Conservation (phyloP, 495 filamentous ascomycete species). For the Talaromyces adpressus region DNA sequence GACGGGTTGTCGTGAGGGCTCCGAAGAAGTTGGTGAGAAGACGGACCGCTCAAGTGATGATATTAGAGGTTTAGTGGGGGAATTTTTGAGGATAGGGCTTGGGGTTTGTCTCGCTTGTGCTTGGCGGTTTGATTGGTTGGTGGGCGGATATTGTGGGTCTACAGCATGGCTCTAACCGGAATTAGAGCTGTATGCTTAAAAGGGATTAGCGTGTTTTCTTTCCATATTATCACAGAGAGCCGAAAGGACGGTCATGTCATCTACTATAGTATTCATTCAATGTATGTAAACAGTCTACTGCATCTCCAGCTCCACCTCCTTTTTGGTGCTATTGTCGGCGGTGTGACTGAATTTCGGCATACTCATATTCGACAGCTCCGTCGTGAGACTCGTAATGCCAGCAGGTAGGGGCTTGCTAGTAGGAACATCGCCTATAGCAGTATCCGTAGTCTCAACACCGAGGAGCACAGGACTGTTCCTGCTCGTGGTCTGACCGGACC, state of each 20-base stretch:
- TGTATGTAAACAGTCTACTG: constrained; percentile 21
- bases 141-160: not conserved
- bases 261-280: not conserved
- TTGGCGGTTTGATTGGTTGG: constrained; percentile 3
- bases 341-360: constrained; percentile 22
- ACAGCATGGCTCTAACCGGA: not conserved
- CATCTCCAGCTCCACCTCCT: constrained; percentile 43
- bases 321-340: constrained; percentile 14
- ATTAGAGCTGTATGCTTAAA: not conserved
- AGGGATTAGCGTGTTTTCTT: not conserved
- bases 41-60: not conserved
- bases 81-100: constrained; percentile 37
- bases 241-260: not conserved
- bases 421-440: constrained; percentile 20
- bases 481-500: constrained; percentile 11
- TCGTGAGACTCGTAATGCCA: constrained; percentile 29
- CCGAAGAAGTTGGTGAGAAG: constrained; percentile 10
- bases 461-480: constrained; percentile 30
- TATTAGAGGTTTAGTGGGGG: constrained; percentile 35
- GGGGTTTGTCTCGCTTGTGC: constrained; percentile 39
- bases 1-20: not conserved
- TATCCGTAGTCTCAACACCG: constrained; percentile 40
- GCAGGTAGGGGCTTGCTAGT: constrained; percentile 21
- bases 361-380: constrained; percentile 35
- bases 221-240: not conserved